Conservation (phyloP, 2,329 filamentous ascomycete genomes). For the Pezicula neosporulosa region DNA sequence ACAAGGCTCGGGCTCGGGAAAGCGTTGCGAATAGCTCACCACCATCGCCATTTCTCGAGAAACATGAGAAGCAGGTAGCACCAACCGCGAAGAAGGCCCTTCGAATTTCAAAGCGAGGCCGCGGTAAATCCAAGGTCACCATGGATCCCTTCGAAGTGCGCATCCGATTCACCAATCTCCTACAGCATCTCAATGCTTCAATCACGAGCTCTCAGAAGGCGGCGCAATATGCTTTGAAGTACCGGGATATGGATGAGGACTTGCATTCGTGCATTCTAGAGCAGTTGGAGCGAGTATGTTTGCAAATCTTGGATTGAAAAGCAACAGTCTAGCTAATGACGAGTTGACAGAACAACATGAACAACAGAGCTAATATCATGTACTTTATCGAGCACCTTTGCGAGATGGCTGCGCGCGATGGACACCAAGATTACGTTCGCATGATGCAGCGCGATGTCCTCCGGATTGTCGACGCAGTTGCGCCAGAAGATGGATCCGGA, state of each 20-base stretch:
- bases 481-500: conserved; percentile 79
- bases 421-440: conserved; percentile 80
- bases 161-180: conserved; percentile 89
- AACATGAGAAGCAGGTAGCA: too few species aligned
- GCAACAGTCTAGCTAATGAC: neutral
- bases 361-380: conserved; percentile 97
- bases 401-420: conserved; percentile 54
- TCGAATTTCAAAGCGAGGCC: conserved; percentile 4
- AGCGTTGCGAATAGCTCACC: too few species aligned
- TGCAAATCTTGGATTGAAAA: neutral
- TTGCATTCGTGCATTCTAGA: conserved; percentile 96
- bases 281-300: conserved; percentile 78
- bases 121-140: neutral
- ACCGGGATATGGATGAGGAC: conserved; percentile 94
- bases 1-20: neutral
- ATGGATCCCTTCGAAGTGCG: conserved; percentile 91
- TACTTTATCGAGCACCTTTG: conserved; percentile 97
- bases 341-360: conserved; percentile 75
- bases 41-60: too few species aligned
- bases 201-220: conserved; percentile 88
- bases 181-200: conserved; percentile 88
- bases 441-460: conserved; percentile 96
- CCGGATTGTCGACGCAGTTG: conserved; percentile 86
- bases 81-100: neutral
- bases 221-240: conserved; percentile 90